Evolutionary conservation across 257 asterid species (phyloP).

Genomic region (Jacaranda mimosifolia): DNA sequence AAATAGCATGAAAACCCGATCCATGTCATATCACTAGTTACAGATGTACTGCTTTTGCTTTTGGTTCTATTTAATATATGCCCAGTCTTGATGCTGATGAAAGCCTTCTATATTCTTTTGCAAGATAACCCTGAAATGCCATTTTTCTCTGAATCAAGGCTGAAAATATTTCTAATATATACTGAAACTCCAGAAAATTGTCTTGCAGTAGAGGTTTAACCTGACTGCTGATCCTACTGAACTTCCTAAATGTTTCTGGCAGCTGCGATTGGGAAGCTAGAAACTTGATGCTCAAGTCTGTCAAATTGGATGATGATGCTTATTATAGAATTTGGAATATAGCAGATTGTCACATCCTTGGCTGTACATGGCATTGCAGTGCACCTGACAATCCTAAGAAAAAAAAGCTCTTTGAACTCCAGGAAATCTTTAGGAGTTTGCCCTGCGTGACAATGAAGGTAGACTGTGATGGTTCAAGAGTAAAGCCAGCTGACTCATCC

Average conservation of each 20-base stretch:
- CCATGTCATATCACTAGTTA: slow-evolving; percentile 6
- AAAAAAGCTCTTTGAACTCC: slow-evolving; percentile 87
- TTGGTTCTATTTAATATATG: slow-evolving; percentile 4
- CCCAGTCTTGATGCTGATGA: slow-evolving; percentile 1
- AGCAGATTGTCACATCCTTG: slow-evolving; percentile 80
- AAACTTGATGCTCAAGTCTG: slow-evolving; percentile 54
- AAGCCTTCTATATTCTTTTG: background rate
- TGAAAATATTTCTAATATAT: slow-evolving; percentile 3
- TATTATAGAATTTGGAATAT: slow-evolving; percentile 64
- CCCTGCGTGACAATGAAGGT: slow-evolving; percentile 67
- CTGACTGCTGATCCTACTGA: slow-evolving; percentile 37
- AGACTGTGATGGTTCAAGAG: slow-evolving; percentile 52
- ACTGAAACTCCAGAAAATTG: background rate
- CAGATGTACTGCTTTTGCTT: slow-evolving; percentile 5
- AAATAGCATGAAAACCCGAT: slow-evolving; percentile 14
- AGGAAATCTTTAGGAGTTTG: slow-evolving; percentile 85
- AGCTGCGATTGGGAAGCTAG: slow-evolving; percentile 96
- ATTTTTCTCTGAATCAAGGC: slow-evolving; percentile 17
- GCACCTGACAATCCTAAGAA: slow-evolving; percentile 66
- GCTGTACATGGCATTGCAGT: slow-evolving; percentile 69
- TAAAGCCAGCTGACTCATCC: slow-evolving; percentile 62
- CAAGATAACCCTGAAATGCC: slow-evolving; percentile 27
- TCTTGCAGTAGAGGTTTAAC: slow-evolving; percentile 28
- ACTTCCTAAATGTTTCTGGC: slow-evolving; percentile 45
- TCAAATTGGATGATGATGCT: slow-evolving; percentile 48